A percentile compares a stretch with the other conserved stretches of the same genome.
These are phyloP conservation scores for Camellia granthamiana DNA, from an alignment of 148 eudicot species.

Conservation along the genomic window DNA sequence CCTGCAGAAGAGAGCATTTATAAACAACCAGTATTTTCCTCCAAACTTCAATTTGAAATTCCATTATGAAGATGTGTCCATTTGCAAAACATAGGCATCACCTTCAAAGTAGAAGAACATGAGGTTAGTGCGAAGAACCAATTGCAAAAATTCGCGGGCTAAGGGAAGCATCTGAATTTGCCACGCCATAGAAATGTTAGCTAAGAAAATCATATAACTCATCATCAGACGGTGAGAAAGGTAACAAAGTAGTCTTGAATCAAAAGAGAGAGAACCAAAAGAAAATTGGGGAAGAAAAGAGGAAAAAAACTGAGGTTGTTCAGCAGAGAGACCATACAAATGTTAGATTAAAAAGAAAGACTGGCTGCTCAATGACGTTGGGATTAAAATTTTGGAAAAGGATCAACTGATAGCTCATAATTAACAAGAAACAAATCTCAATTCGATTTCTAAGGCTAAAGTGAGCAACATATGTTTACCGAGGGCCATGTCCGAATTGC, in stretches of 20 bases:
- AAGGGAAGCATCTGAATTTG: slow-evolving; percentile 70
- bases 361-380: not conserved
- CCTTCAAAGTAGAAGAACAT: slow-evolving; percentile 99
- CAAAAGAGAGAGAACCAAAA: not conserved
- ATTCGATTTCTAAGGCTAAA: not conserved
- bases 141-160: slow-evolving; percentile 70
- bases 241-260: not conserved
- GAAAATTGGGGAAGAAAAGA: not conserved
- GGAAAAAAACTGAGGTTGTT: not conserved
- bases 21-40: not conserved
- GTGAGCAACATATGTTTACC: slow-evolving; percentile 32
- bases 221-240: not conserved
- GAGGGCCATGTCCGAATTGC: slow-evolving; percentile 80
- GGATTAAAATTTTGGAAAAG: not conserved
- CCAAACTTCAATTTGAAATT: not conserved
- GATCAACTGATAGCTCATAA: not conserved
- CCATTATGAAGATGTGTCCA: not conserved
- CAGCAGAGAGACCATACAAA: not conserved
- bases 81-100: slow-evolving; percentile 20
- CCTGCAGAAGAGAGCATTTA: slow-evolving; percentile 46
- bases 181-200: slow-evolving; percentile 15
- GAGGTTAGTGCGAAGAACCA: slow-evolving; percentile 83
- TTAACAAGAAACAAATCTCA: slow-evolving; percentile 3
- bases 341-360: not conserved
- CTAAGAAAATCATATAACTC: not conserved